Conservation (phyloP, 2,329 filamentous ascomycete species). For the Didymella keratinophila region DNA sequence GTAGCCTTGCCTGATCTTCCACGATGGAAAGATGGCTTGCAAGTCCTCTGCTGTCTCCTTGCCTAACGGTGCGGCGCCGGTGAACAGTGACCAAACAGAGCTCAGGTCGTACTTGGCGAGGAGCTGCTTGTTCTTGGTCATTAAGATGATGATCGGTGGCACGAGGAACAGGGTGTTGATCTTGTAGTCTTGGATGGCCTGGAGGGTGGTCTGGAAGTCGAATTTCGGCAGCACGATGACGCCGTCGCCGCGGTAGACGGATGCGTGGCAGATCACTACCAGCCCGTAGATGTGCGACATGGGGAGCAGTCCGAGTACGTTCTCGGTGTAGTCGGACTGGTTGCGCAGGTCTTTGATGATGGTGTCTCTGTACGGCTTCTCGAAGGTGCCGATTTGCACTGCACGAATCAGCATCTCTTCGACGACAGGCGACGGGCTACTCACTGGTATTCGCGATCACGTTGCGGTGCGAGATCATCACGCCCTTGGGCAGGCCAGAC, state of each 20-base stretch:
- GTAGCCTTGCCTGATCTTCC: constrained; percentile 75
- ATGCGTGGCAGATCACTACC: constrained; percentile 72
- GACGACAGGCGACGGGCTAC: not conserved
- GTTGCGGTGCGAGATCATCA: constrained; percentile 82
- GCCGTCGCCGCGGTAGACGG: constrained; percentile 75
- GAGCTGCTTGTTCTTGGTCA: constrained; percentile 70
- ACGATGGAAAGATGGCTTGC: constrained; percentile 67
- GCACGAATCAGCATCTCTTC: constrained; percentile 9
- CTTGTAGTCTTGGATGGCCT: constrained; percentile 71
- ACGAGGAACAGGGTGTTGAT: constrained; percentile 74
- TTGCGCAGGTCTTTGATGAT: constrained; percentile 43
- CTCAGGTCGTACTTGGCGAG: constrained; percentile 75
- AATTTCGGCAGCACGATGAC: constrained; percentile 78
- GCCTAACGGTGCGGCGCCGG: constrained; percentile 80
- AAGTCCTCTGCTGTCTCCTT: constrained; percentile 74
- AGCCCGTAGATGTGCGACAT: constrained; percentile 85
- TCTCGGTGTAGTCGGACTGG: constrained; percentile 58
- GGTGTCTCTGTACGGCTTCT: constrained; percentile 56
- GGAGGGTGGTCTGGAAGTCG: constrained; percentile 71
- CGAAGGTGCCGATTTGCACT: constrained; percentile 66
- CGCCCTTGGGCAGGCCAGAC: constrained; percentile 81
- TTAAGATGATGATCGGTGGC: constrained; percentile 80
- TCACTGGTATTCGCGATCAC: constrained; percentile 74
- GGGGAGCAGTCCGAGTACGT: constrained; percentile 73
- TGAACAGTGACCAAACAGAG: constrained; percentile 71